Evolutionary conservation across 2,329 filamentous ascomycete species (phyloP).

Genomic region (Ceratocystis alfenasii): DNA sequence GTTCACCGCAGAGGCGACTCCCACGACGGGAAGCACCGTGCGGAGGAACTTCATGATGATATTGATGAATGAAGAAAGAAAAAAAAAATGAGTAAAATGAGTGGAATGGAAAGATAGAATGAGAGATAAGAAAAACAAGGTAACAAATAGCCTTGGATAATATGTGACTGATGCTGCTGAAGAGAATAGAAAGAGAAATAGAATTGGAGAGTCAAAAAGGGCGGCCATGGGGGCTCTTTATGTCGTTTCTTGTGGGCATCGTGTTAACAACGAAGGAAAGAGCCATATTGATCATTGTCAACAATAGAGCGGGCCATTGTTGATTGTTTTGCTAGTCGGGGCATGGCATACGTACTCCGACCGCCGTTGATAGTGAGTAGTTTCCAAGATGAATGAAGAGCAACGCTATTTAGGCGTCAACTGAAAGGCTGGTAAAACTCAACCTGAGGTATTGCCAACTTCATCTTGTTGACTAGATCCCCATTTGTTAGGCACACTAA

Average conservation of each 20-base stretch:
- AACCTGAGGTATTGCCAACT: background rate
- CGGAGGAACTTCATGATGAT: conserved; percentile 22
- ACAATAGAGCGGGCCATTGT: background rate
- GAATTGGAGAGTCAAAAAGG: background rate
- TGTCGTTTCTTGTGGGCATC: background rate
- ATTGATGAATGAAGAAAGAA: conserved; percentile 14
- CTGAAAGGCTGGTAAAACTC: background rate
- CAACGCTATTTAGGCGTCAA: background rate
- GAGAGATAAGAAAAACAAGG: conserved; percentile 19
- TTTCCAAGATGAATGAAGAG: background rate
- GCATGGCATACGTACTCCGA: background rate
- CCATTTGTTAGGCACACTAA: background rate
- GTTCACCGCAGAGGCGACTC: conserved; percentile 21
- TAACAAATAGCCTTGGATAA: conserved; percentile 17
- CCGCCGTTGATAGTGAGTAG: background rate
- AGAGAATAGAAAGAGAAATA: conserved; percentile 11
- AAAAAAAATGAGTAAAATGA: conserved; percentile 11
- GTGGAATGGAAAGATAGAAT: conserved; percentile 16
- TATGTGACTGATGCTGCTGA: conserved; percentile 16
- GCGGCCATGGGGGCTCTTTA: conserved; percentile 9
- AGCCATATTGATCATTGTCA: background rate
- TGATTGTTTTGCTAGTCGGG: background rate
- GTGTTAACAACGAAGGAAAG: background rate
- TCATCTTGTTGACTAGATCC: background rate
- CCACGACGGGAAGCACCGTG: conserved; percentile 22